Base-by-base conservation (phyloP, 2,329 filamentous ascomycete species). In the Calonectria henricotiae region DNA sequence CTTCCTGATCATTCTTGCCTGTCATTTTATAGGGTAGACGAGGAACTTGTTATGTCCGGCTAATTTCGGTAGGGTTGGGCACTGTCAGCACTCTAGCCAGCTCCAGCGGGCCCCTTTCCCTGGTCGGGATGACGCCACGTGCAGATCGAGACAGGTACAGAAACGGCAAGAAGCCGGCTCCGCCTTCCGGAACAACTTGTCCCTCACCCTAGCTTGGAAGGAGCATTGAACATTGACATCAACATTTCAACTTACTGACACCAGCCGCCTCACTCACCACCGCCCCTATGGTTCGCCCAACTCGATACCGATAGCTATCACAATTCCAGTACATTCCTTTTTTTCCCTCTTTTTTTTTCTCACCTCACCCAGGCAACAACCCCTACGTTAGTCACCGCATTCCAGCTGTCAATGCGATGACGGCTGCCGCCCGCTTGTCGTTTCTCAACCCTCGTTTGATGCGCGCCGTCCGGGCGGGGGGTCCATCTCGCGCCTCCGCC, bases 391-490 rank as follows among this genome's bases (percentile, higher is more conserved):
- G 61, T 67, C 54, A 44, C 55, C 25, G 55, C 39, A 61, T 61
- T 20, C 65, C 63, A 46, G 65, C 63, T 65, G 39, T 54, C 23
- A 30, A 47, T 54, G 80, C 76, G 71, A 94, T 94, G 91, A 86
- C 91, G 90, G 86, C 91, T 72, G 86, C 88, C 27, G 84, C 85
- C 70, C 87, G 91, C 77, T 84, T 94, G 70, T 89, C 89, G 17
- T 93, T 93, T 77, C 85, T 94, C 20, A 93, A 93, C 75, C 91
- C 92, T 54, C 89, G 90, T 74, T 82, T 93, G 65, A 89, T 92
- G 80, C 89, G 90, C 65, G 85, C 86, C 17, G 73, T 85, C 30
- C 72, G 71, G 64, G 71, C 68, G 32, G 65, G 44, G 32, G 60
- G 27, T 20, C 67, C 68, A 86, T 72, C 75, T 79, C 72, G 78